Base-by-base conservation (phyloP, 2,329 filamentous ascomycete species). In the Xylaria hypoxylon region DNA sequence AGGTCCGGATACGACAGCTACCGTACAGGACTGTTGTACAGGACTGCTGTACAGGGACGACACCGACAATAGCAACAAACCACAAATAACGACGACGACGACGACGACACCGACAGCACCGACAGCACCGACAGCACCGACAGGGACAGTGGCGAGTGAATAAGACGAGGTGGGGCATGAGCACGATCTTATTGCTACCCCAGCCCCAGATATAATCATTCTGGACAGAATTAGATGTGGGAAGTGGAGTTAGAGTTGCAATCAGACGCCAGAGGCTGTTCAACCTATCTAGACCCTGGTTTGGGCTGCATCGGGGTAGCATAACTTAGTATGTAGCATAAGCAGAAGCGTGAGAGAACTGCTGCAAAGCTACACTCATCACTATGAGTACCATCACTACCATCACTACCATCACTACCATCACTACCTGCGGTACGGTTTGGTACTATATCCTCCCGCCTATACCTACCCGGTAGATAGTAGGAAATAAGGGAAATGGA, bases 141-240 rank as follows among this genome's bases (percentile, higher is more conserved):
- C n/a, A n/a, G n/a, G n/a, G n/a, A n/a, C 42, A 42, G 26, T 28
- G 55, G 57, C 26, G 47, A 44, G n/a, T n/a, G 38, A 45, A 56
- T 42, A 64, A 59, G 64, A 59, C 52, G 51, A 64, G 63, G 65
- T 65, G 68, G 68, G 68, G 62, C 62, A 56, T n/a, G 7, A 38
- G 59, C 55, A 68, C 68, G 57, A 68, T 68, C 65, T 38, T 68
- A 62, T 45, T 68, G 68, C 59, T 59, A 68, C 65, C 65, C 68
- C 68, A 70, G 65, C 68, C 68, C 59, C 65, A 65, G 68, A 65
- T 58, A 60, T 70, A 61, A 63, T 28, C 56, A 59, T 33, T 58
- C 38, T 53, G 48, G 47, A 70, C 65, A 61, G 57, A 62, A 62
- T 65, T 62, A 65, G 65, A 68, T 53, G 38, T 62, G 55, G 52